Percentiles rank a stretch among this genome's conserved stretches.
Evolutionary conservation across 306 rosid genomes (phyloP).

Genomic region (Pyrus bretschneideri): DNA sequence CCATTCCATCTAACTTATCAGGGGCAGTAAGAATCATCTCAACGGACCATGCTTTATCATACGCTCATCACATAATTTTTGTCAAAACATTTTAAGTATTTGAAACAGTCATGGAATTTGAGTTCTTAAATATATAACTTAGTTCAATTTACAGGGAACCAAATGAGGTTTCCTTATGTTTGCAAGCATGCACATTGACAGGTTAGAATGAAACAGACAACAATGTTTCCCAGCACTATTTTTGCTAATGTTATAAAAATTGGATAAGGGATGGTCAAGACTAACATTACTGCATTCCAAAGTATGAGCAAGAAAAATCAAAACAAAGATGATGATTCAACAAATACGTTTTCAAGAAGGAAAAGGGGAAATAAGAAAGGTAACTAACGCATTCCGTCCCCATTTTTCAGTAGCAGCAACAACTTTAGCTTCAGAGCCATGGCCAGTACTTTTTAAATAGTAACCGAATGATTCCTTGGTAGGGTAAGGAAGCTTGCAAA

Average conservation of each 20-base stretch:
- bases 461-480: conserved; percentile 76
- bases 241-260: neutral
- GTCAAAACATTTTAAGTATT: neutral
- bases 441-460: conserved; percentile 79
- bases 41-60: neutral
- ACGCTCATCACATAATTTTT: neutral
- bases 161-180: neutral
- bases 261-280: neutral
- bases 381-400: conserved; percentile 91
- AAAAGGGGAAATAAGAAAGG: conserved; percentile 14
- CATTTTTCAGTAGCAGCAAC: conserved; percentile 77
- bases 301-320: neutral
- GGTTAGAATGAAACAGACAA: neutral
- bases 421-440: conserved; percentile 87
- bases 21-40: neutral
- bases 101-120: neutral
- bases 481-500: conserved; percentile 86
- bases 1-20: neutral
- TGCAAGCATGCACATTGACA: neutral
- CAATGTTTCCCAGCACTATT: neutral
- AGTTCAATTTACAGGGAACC: neutral
- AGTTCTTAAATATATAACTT: too few species aligned
- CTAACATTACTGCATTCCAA: neutral
- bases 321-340: conserved; percentile 7
- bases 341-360: neutral